Evolutionary conservation across 306 rosid genomes (phyloP).

Genomic region (Biancaea sappan): DNA sequence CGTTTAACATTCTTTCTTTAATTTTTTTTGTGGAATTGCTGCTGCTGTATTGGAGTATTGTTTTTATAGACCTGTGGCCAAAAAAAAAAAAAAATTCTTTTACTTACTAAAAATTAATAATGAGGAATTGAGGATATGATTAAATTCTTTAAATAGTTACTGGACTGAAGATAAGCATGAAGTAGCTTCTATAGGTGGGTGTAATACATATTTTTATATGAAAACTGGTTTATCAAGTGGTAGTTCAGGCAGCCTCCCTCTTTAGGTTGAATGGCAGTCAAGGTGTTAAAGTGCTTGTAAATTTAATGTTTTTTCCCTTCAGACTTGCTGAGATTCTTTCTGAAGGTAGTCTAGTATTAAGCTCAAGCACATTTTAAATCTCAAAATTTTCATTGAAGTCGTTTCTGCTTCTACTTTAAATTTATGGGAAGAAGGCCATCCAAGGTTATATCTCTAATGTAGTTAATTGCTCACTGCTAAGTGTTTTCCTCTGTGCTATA

Average conservation of each 20-base stretch:
- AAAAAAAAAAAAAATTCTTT: not conserved
- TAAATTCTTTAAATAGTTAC: not conserved
- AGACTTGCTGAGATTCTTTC: slow-evolving; percentile 58
- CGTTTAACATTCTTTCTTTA: not conserved
- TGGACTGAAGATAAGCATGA: not conserved
- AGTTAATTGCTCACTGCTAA: not conserved
- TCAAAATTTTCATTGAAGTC: not conserved
- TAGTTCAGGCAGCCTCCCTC: slow-evolving; percentile 64
- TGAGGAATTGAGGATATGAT: not conserved
- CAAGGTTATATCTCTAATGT: not conserved
- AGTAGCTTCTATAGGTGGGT: not conserved
- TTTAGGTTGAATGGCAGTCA: slow-evolving; percentile 31
- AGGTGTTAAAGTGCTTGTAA: slow-evolving; percentile 63
- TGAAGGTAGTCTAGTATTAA: slow-evolving; percentile 78
- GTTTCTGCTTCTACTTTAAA: not conserved
- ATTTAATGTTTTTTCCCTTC: slow-evolving; percentile 54
- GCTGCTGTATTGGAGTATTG: slow-evolving; percentile 20
- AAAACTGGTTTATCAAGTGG: slow-evolving; percentile 35
- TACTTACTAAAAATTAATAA: not conserved
- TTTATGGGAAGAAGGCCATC: not conserved
- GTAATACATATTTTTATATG: not conserved
- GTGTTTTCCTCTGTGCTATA: not conserved
- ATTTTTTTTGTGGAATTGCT: slow-evolving; percentile 16
- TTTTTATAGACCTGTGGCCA: slow-evolving; percentile 20
- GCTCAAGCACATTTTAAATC: slow-evolving; percentile 45